These are phyloP conservation scores for Metarhizium rileyi DNA, from an alignment of 2,329 filamentous ascomycete genomes.

Conservation along the genomic window DNA sequence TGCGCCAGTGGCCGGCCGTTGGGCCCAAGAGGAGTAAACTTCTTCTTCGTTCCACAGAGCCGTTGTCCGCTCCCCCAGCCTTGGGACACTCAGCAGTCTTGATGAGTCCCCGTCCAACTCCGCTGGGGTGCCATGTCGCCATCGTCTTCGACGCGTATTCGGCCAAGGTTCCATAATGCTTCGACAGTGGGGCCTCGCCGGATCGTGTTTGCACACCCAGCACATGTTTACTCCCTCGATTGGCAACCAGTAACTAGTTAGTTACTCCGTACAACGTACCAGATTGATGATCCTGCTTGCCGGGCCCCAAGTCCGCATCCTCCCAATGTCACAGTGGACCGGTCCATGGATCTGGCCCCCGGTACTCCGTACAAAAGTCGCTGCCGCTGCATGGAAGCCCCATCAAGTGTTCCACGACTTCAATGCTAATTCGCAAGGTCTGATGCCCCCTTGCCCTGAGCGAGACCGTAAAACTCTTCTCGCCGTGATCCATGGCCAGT, in stretches of 20 bases:
- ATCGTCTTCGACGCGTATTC: not conserved
- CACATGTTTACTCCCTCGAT: not conserved
- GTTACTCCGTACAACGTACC: no score
- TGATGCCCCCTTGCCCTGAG: not conserved
- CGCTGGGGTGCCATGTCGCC: not conserved
- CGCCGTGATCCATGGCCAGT: not conserved
- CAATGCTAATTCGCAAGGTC: not conserved
- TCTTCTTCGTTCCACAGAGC: not conserved
- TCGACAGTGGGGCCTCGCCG: not conserved
- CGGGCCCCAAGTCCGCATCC: not conserved
- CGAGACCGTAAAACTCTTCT: not conserved
- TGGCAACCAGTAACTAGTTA: not conserved
- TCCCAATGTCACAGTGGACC: no score
- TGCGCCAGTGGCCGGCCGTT: not conserved
- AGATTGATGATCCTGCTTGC: not conserved
- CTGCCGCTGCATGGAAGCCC: not conserved
- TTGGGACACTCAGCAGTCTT: not conserved
- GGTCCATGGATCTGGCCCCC: not conserved
- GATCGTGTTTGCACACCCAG: not conserved
- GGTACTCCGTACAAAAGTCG: not conserved
- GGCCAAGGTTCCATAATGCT: slow-evolving; percentile 1
- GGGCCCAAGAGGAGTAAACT: not conserved
- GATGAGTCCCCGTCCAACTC: not conserved
- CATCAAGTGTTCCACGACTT: slow-evolving; percentile 1
- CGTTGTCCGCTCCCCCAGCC: not conserved